These are phyloP conservation scores for Davidsoniella australis DNA, from an alignment of 2,329 filamentous ascomycete genomes.

Conservation along the genomic window DNA sequence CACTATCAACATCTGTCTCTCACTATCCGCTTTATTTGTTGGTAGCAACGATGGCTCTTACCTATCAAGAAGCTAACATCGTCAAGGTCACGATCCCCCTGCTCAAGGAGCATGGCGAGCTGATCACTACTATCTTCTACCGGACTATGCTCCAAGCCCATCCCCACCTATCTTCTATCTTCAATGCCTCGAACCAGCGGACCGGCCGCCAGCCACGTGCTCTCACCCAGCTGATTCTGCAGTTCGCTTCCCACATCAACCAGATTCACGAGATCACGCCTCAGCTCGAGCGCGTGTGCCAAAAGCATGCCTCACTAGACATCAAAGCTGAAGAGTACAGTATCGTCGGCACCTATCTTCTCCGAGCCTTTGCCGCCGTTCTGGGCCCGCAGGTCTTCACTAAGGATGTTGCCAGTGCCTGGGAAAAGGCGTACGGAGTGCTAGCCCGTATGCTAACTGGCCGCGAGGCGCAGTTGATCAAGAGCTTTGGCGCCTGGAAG, in stretches of 20 bases:
- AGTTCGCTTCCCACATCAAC: conserved; percentile 58
- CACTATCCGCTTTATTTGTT: conserved; percentile 9
- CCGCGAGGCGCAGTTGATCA: conserved; percentile 45
- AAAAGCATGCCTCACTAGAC: conserved; percentile 60
- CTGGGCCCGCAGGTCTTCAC: conserved; percentile 48
- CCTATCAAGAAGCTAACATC: conserved; percentile 45
- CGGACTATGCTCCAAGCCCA: conserved; percentile 45
- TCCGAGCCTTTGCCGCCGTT: conserved; percentile 49
- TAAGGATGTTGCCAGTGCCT: conserved; percentile 48
- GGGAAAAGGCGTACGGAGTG: conserved; percentile 54
- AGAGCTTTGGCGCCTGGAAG: conserved; percentile 26
- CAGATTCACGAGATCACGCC: conserved; percentile 42
- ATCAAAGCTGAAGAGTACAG: conserved; percentile 52
- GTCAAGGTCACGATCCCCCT: conserved; percentile 66
- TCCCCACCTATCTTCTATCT: conserved; percentile 50
- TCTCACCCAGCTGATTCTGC: conserved; percentile 50
- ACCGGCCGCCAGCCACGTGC: conserved; percentile 53
- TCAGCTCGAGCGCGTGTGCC: conserved; percentile 49
- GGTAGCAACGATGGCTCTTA: conserved; percentile 29
- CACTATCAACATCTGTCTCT: conserved; percentile 1
- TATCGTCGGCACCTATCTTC: conserved; percentile 50
- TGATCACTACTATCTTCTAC: conserved; percentile 61
- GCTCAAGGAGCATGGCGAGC: conserved; percentile 47
- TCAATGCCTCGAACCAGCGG: conserved; percentile 52
- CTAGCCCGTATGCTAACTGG: conserved; percentile 55